A percentile compares a stretch with the other conserved stretches of the same genome.
These are phyloP conservation scores for Acacia acuminata DNA, from an alignment of 306 rosid genomes.

Conservation along the genomic window DNA sequence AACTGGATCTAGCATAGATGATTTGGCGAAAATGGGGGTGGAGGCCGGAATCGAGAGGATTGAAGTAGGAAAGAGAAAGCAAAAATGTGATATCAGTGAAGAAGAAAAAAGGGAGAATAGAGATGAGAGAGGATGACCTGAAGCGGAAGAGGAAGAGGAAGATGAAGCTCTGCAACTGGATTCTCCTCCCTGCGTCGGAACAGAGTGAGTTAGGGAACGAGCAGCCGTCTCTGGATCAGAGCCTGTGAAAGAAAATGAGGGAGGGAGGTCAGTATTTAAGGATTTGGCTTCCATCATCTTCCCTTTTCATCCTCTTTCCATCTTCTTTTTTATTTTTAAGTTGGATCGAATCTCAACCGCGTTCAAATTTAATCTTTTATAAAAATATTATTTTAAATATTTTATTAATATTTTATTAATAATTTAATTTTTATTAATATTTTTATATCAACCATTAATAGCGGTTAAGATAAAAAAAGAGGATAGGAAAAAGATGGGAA, in stretches of 20 bases:
- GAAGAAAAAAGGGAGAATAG: background rate
- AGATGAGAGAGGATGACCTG: background rate
- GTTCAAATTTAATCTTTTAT: too few relatives aligned
- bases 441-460: too few relatives aligned
- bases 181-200: background rate
- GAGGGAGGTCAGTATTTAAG: constrained; percentile 18
- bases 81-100: background rate
- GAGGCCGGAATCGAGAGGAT: background rate
- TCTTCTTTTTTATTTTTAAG: too few relatives aligned
- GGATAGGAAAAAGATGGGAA: too few relatives aligned
- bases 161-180: background rate
- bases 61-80: background rate
- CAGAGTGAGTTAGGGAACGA: background rate
- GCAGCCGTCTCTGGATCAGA: background rate
- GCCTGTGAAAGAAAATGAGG: background rate
- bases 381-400: too few relatives aligned
- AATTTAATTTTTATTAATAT: too few relatives aligned
- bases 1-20: background rate
- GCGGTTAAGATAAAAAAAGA: too few relatives aligned
- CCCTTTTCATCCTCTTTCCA: too few relatives aligned
- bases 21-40: background rate
- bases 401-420: too few relatives aligned
- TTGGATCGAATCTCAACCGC: too few relatives aligned
- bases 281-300: too few relatives aligned
- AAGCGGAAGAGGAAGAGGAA: background rate